Percentiles rank a stretch among this genome's conserved stretches.
phyloP scores from a whole-genome alignment of 345 rosid species.

The Gossypium sturtianum region DNA sequence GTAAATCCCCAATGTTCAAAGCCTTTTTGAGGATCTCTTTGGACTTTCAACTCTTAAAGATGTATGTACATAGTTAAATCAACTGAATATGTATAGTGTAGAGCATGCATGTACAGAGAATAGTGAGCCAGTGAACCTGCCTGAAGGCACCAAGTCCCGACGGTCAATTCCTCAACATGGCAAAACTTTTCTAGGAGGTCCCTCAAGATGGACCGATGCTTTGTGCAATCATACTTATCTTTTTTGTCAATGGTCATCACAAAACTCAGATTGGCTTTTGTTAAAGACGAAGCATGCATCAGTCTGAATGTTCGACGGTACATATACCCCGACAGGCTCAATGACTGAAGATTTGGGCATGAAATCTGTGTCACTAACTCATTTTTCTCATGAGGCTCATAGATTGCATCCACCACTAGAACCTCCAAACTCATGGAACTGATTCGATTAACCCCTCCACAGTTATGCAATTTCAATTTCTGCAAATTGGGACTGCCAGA shows the following conservation, averaged over 20 bases:
- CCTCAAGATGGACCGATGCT: background rate
- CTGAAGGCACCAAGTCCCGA: conserved; percentile 4
- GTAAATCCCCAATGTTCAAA: background rate
- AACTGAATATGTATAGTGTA: background rate
- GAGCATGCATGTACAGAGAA: background rate
- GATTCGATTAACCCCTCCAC: background rate
- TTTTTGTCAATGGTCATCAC: conserved; percentile 1
- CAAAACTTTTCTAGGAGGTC: background rate
- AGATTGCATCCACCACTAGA: background rate
- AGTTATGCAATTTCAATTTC: background rate
- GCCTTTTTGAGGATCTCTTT: background rate
- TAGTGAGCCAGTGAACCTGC: background rate
- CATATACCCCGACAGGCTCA: background rate
- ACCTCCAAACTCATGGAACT: background rate
- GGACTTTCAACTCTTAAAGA: background rate
- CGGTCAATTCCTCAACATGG: background rate
- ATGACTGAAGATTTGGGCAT: background rate
- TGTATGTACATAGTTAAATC: background rate
- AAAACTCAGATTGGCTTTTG: background rate
- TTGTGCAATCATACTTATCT: background rate
- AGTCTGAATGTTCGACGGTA: background rate
- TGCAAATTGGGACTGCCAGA: conserved; percentile 3
- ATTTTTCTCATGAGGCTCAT: background rate
- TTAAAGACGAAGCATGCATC: conserved; percentile 1
- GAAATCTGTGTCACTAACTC: background rate